These are phyloP conservation scores for Neurospora sp. DNA, from an alignment of 495 filamentous ascomycete genomes.

Conservation along the genomic window DNA sequence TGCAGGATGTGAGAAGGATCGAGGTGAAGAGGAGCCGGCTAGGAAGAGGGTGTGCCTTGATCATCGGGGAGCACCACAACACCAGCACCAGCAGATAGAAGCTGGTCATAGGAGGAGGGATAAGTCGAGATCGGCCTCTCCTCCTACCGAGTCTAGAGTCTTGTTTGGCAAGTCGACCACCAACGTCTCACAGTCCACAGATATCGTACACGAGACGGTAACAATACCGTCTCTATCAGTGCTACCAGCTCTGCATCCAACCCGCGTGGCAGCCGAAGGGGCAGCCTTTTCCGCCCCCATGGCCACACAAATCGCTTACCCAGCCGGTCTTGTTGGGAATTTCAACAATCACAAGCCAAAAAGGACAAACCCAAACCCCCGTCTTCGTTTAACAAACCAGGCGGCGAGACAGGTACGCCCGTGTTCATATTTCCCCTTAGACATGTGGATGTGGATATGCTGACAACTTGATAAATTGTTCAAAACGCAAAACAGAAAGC, in stretches of 20 bases:
- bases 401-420: neutral
- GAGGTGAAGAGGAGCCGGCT: slow-evolving; percentile 1
- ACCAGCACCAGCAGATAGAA: neutral
- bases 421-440: neutral
- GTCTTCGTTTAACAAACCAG: neutral
- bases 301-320: neutral
- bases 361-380: slow-evolving; percentile 1
- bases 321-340: neutral
- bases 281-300: neutral
- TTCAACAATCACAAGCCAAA: neutral
- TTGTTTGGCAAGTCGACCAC: neutral
- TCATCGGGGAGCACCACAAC: neutral
- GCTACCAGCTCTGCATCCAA: neutral
- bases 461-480: neutral
- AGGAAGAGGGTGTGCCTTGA: slow-evolving; percentile 6
- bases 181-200: neutral
- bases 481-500: slow-evolving; percentile 27
- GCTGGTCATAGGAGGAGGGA: neutral
- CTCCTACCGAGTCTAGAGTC: neutral
- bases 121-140: neutral
- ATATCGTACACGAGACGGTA: neutral
- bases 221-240: neutral
- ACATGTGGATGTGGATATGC: neutral
- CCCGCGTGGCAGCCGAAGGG: neutral
- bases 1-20: neutral